phyloP scores from a whole-genome alignment of 495 filamentous ascomycete species.

The Talaromyces stipitatus region DNA sequence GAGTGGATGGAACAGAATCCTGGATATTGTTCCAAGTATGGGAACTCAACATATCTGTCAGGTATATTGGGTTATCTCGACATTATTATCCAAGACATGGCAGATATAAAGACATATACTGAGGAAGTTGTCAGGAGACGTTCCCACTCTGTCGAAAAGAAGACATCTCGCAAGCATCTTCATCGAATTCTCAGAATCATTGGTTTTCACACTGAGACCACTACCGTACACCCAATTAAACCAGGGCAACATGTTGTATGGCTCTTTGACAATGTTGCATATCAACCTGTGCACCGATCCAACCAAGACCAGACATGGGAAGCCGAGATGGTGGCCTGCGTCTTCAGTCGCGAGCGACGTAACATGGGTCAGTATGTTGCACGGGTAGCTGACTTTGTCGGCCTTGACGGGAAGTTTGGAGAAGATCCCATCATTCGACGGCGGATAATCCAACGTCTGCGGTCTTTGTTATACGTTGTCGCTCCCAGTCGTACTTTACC shows the following conservation, averaged over 20 bases:
- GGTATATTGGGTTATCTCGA: not conserved
- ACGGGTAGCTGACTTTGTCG: conserved; percentile 61
- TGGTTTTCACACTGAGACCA: not conserved
- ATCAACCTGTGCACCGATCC: conserved; percentile 30
- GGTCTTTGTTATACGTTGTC: conserved; percentile 69
- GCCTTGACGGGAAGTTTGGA: conserved; percentile 54
- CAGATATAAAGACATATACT: not conserved
- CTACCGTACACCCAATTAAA: conserved; percentile 26
- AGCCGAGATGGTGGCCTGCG: conserved; percentile 72
- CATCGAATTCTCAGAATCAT: not conserved
- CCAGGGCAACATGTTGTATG: conserved; percentile 61
- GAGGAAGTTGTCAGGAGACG: not conserved
- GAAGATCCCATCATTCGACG: conserved; percentile 47
- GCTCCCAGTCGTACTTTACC: conserved; percentile 59
- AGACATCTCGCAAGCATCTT: not conserved
- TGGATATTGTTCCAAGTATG: not conserved
- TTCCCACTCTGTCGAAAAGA: not conserved
- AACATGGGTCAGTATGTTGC: conserved; percentile 60
- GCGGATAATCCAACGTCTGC: conserved; percentile 61
- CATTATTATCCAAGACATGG: not conserved
- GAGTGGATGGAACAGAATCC: not conserved
- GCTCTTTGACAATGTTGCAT: conserved; percentile 88
- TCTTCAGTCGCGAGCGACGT: conserved; percentile 63
- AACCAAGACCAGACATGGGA: conserved; percentile 49
- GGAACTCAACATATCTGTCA: not conserved